Evolutionary conservation across 441 rosid species (phyloP), one percentile per base, ranked within the genome.

Genomic region (Erodium moschatum): DNA sequence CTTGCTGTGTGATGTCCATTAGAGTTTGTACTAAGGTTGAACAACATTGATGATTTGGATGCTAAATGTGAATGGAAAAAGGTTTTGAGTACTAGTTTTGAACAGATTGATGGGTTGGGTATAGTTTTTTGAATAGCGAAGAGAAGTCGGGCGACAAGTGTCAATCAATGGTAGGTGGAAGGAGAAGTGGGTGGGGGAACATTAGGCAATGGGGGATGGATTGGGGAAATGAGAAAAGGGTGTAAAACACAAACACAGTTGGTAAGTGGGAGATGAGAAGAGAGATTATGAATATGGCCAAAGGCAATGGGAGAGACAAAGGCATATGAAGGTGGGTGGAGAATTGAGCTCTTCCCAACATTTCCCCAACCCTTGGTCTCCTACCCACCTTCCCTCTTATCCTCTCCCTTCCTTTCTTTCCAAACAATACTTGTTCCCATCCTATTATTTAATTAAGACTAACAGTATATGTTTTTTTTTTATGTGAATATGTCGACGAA

Each of bases 331-430:
- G 62, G 65, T 68, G 33, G 74, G 79, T 69, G 64, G 6, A 20
- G 64, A 20, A 19, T 8, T 19, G 65, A 68, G 77, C 75, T 68
- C 70, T 75, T 21, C 67, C 74, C 79, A 77, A 75, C 77, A 76
- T 48, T 69, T 27, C 62, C 70, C 72, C 74, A 69, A 69, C 82
- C 77, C 69, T 31, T 70, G 77, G 78, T 78, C 81, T 71, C 82
- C 81, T 65, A 70, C 76, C 84, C 62, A 73, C 74, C 72, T 60
- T 72, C 84, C 71, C 78, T 71, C 27, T 8, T 80, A 78, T 76
- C 80, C 66, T 69, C 64, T 69, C 61, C 12, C 27, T 18, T 58
- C 13, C 60, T 15, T 6, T 58, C 20, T 58, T 58, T 50, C 19
- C n/a, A 50, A n/a, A 50, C 58, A 50, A 50, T n/a, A 12, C 16